phyloP scores from a whole-genome alignment of 176 grass and related monocot genomes.

The Ensete glaucum region DNA sequence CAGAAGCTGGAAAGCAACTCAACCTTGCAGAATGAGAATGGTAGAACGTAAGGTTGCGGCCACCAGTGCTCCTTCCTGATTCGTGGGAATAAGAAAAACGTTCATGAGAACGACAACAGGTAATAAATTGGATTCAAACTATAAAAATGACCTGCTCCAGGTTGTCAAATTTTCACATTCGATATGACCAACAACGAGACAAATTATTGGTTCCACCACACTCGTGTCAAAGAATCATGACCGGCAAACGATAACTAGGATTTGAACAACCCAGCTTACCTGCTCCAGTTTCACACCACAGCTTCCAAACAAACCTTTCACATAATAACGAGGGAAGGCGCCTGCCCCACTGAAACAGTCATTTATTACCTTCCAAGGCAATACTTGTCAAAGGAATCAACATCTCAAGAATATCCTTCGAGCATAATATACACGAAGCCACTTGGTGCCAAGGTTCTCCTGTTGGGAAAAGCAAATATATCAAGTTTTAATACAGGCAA shows the following conservation, averaged over 20 bases:
- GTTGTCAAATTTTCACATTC: too few relatives aligned
- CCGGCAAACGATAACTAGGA: background rate
- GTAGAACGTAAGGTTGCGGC: too few relatives aligned
- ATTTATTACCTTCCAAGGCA: background rate
- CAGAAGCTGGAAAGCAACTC: too few relatives aligned
- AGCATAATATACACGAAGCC: constrained; percentile 83
- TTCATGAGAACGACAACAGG: too few relatives aligned
- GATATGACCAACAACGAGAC: too few relatives aligned
- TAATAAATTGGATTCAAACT: too few relatives aligned
- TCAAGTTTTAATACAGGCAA: background rate
- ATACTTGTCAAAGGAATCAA: background rate
- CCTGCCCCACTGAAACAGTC: background rate
- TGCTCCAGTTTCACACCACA: background rate
- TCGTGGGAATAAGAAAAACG: too few relatives aligned
- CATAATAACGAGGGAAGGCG: background rate
- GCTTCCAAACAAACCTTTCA: background rate
- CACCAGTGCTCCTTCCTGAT: too few relatives aligned
- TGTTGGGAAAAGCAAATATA: constrained; percentile 19
- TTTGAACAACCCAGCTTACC: background rate
- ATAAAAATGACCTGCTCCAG: too few relatives aligned
- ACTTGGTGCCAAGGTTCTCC: constrained; percentile 37
- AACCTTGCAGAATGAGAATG: too few relatives aligned
- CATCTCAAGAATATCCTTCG: constrained; percentile 55
- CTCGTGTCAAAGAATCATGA: too few relatives aligned
- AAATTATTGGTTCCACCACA: too few relatives aligned